These are phyloP conservation scores for Kandelia obovata DNA, from an alignment of 345 rosid genomes.

Conservation along the genomic window DNA sequence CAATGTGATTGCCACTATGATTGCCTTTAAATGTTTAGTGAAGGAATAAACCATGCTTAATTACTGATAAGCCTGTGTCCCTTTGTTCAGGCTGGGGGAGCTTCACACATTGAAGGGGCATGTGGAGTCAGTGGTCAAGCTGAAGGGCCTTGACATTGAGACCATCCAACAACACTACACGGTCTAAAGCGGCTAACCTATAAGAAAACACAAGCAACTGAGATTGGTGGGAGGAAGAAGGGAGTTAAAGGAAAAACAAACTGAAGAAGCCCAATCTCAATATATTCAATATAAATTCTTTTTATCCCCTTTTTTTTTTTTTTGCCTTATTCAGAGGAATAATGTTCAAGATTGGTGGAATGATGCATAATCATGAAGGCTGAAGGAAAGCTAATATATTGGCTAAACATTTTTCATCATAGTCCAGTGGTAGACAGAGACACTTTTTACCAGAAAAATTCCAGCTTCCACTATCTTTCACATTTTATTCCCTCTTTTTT, in stretches of 20 bases:
- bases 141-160: slow-evolving; percentile 68
- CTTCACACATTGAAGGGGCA: slow-evolving; percentile 72
- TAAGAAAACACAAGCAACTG: neutral
- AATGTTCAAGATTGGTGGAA: neutral
- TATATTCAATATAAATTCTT: neutral
- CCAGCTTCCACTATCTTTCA: too few species aligned
- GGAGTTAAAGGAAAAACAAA: neutral
- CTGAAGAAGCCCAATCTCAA: neutral
- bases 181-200: slow-evolving; percentile 24
- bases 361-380: too few species aligned
- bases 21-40: neutral
- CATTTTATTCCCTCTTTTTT: too few species aligned
- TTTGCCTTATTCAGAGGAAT: neutral
- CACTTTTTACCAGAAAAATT: too few species aligned
- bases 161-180: slow-evolving; percentile 74
- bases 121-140: slow-evolving; percentile 67
- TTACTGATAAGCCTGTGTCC: neutral
- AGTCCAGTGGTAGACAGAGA: too few species aligned
- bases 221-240: neutral
- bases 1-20: too few species aligned
- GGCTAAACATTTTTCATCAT: too few species aligned
- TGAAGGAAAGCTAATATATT: too few species aligned
- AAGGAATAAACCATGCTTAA: neutral
- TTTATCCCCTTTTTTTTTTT: neutral
- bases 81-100: slow-evolving; percentile 51